Evolutionary conservation across 495 filamentous ascomycete species (phyloP).

Genomic region (Cetradonia linearis): DNA sequence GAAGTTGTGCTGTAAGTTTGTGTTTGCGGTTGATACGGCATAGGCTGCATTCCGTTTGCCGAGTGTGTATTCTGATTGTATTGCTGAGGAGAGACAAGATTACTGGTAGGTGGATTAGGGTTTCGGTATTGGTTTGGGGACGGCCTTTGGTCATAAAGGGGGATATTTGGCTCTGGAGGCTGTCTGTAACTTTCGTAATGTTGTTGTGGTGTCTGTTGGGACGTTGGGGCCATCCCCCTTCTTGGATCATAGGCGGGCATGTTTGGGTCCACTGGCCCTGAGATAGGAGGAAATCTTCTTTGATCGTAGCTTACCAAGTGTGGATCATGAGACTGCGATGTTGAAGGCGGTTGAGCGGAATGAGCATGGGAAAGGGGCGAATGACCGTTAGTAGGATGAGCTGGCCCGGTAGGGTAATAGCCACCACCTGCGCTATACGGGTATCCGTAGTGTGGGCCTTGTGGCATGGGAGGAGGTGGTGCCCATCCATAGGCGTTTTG

Average conservation of each 20-base stretch:
- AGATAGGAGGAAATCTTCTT: constrained; percentile 12
- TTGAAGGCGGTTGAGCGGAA: constrained; percentile 11
- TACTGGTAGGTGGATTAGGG: constrained; percentile 5
- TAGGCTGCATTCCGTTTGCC: constrained; percentile 15
- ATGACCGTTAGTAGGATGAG: constrained; percentile 21
- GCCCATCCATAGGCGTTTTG: constrained; percentile 50
- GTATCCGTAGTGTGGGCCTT: constrained; percentile 20
- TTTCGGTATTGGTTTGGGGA: constrained; percentile 11
- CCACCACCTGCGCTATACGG: constrained; percentile 16
- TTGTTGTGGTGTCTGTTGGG: constrained; percentile 14
- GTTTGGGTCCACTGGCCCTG: constrained; percentile 11
- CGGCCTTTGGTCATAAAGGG: constrained; percentile 14
- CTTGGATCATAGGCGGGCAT: constrained; percentile 11
- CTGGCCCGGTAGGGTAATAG: constrained; percentile 11
- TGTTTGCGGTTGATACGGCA: constrained; percentile 9
- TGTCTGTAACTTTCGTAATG: constrained; percentile 14
- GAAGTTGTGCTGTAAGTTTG: constrained; percentile 19
- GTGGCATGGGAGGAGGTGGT: constrained; percentile 15
- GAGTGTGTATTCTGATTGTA: constrained; percentile 7
- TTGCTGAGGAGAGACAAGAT: constrained; percentile 9
- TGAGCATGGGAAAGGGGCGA: constrained; percentile 23
- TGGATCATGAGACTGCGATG: constrained; percentile 19
- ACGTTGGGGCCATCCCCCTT: constrained; percentile 4
- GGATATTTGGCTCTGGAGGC: constrained; percentile 13
- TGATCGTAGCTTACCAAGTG: constrained; percentile 16